Conservation (phyloP, 2,329 filamentous ascomycete genomes). For the Aspergillus tamarii region DNA sequence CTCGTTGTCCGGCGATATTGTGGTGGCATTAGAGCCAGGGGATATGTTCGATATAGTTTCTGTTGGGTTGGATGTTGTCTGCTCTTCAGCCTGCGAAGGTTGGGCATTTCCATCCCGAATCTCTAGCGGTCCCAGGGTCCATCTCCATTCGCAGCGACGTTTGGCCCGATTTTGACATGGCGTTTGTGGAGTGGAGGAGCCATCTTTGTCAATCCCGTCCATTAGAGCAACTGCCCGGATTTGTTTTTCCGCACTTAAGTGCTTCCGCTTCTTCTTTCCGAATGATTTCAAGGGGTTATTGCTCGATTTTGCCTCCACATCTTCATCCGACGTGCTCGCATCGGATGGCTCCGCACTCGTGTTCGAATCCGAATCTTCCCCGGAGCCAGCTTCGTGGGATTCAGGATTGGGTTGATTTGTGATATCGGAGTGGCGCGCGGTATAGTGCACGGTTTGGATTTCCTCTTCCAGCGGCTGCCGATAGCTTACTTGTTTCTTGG, state of each 20-base stretch:
- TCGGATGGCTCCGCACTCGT: constrained; percentile 33
- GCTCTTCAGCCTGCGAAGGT: constrained; percentile 6
- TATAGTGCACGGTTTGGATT: constrained; percentile 60
- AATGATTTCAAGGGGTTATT: constrained; percentile 18
- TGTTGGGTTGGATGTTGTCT: constrained; percentile 5
- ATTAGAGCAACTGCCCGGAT: constrained; percentile 44
- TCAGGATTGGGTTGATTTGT: constrained; percentile 31
- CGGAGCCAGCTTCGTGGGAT: constrained; percentile 20
- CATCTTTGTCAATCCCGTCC: constrained; percentile 48
- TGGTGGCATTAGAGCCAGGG: constrained; percentile 5
- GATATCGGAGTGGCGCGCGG: constrained; percentile 60
- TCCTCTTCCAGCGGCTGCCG: constrained; percentile 60
- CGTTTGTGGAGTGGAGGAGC: constrained; percentile 54
- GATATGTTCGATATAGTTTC: not conserved
- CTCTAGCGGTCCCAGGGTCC: constrained; percentile 57
- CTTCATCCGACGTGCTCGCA: constrained; percentile 38
- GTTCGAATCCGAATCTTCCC: constrained; percentile 33
- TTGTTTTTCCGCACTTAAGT: constrained; percentile 37
- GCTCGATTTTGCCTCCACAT: constrained; percentile 21
- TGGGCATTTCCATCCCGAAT: constrained; percentile 12
- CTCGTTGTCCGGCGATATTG: constrained; percentile 8
- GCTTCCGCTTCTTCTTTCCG: constrained; percentile 44
- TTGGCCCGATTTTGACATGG: constrained; percentile 58
- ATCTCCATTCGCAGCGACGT: constrained; percentile 59
- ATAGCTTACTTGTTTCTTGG: constrained; percentile 62